Conservation (phyloP, 2,329 filamentous ascomycete genomes). For the Venturia nashicola region DNA sequence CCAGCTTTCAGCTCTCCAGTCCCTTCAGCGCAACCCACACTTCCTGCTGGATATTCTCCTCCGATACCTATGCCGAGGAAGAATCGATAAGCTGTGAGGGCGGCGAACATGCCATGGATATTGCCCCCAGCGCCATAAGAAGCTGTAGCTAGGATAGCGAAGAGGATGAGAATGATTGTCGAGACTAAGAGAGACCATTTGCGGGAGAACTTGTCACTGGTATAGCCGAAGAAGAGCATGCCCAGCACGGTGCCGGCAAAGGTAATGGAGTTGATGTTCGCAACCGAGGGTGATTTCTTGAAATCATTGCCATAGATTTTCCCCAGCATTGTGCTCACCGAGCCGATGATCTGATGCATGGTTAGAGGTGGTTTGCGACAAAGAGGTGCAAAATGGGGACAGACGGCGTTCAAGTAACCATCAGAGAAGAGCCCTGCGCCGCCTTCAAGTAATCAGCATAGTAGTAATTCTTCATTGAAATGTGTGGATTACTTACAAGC, state of each 20-base stretch:
- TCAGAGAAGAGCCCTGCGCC: slow-evolving; percentile 85
- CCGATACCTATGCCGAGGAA: slow-evolving; percentile 62
- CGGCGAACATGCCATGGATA: slow-evolving; percentile 59
- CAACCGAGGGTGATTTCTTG: slow-evolving; percentile 52
- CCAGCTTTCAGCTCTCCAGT: slow-evolving; percentile 71
- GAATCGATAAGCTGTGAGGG: slow-evolving; percentile 73
- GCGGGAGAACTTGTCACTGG: slow-evolving; percentile 73
- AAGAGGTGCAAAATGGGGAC: neutral
- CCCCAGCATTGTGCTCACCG: slow-evolving; percentile 65
- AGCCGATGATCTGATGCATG: slow-evolving; percentile 61
- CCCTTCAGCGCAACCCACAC: slow-evolving; percentile 72
- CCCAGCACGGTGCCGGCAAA: slow-evolving; percentile 80
- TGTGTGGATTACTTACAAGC: neutral
- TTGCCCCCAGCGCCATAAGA: slow-evolving; percentile 64
- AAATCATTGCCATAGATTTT: slow-evolving; percentile 60
- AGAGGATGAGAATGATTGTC: slow-evolving; percentile 73
- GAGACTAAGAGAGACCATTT: slow-evolving; percentile 71
- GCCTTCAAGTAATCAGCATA: slow-evolving; percentile 3
- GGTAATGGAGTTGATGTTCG: slow-evolving; percentile 69
- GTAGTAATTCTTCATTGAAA: neutral
- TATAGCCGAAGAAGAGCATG: slow-evolving; percentile 68
- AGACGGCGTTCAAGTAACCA: slow-evolving; percentile 74
- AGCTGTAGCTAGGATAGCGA: slow-evolving; percentile 66
- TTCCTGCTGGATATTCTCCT: slow-evolving; percentile 72
- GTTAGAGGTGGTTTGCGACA: neutral